These are phyloP conservation scores for Podaxis pistillaris DNA, from an alignment of 768 basidiomycete genomes.

Conservation along the genomic window DNA sequence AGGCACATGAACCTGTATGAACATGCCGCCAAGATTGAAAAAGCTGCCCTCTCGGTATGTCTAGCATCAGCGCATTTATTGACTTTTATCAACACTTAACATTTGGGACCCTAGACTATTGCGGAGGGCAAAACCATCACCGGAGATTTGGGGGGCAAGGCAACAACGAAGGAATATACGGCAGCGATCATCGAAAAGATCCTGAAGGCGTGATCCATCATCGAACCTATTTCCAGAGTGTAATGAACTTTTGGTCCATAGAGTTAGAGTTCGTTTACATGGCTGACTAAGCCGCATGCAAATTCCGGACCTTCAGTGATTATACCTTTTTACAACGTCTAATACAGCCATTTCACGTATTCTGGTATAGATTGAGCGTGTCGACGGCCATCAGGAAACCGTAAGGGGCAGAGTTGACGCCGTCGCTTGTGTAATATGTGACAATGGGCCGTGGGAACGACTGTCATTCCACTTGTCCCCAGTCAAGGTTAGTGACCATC, in stretches of 20 bases:
- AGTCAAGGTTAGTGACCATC: slow-evolving; percentile 32
- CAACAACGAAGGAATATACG: slow-evolving; percentile 88
- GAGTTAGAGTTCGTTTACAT: slow-evolving; percentile 11
- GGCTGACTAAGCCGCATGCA: not conserved
- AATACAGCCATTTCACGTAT: slow-evolving; percentile 8
- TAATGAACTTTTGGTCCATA: slow-evolving; percentile 19
- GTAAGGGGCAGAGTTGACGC: not conserved
- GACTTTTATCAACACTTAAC: not conserved
- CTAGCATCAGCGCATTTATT: not conserved
- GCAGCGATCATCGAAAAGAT: slow-evolving; percentile 81
- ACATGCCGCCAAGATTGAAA: slow-evolving; percentile 87
- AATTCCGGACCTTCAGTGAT: not conserved
- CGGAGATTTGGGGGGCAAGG: slow-evolving; percentile 92
- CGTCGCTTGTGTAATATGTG: slow-evolving; percentile 10
- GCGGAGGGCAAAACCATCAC: slow-evolving; percentile 96
- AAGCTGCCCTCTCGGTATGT: slow-evolving; percentile 83
- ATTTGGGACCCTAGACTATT: slow-evolving; percentile 66
- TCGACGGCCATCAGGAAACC: slow-evolving; percentile 1
- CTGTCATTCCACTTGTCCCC: slow-evolving; percentile 21
- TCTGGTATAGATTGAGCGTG: not conserved
- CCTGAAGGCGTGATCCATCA: slow-evolving; percentile 18
- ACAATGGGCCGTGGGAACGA: slow-evolving; percentile 37
- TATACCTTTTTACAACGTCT: slow-evolving; percentile 7
- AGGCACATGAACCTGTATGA: slow-evolving; percentile 92
- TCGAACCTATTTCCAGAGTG: slow-evolving; percentile 13